phyloP scores from a whole-genome alignment of 495 filamentous ascomycete species.

The Penicillium egyptiacum region DNA sequence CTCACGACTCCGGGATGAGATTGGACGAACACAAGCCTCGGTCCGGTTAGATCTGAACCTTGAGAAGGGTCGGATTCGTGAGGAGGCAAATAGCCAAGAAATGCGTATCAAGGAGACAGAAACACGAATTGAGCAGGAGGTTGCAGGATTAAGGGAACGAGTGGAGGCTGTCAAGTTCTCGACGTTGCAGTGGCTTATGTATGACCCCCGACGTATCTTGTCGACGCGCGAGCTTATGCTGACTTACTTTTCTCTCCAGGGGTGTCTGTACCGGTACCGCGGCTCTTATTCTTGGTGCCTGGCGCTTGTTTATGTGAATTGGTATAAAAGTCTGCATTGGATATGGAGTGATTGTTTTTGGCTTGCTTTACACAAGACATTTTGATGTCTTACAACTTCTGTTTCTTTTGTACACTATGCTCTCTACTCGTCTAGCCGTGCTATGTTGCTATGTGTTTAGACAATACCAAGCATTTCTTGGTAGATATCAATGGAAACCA shows the following conservation, averaged over 20 bases:
- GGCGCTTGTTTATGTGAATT: slow-evolving; percentile 74
- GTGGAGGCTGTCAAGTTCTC: slow-evolving; percentile 97
- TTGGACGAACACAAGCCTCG: slow-evolving; percentile 86
- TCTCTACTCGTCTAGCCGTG: slow-evolving; percentile 15
- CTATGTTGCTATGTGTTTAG: background rate
- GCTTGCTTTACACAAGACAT: slow-evolving; percentile 14
- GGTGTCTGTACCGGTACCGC: slow-evolving; percentile 95
- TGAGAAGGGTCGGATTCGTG: slow-evolving; percentile 94
- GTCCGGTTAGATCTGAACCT: slow-evolving; percentile 92
- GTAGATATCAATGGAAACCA: background rate
- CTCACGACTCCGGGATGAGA: slow-evolving; percentile 85
- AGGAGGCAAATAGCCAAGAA: slow-evolving; percentile 96
- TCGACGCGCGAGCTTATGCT: slow-evolving; percentile 19
- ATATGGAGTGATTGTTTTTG: slow-evolving; percentile 24
- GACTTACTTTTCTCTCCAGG: slow-evolving; percentile 39
- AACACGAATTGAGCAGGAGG: slow-evolving; percentile 97
- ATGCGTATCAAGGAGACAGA: slow-evolving; percentile 99
- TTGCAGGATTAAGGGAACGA: slow-evolving; percentile 83
- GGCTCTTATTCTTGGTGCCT: slow-evolving; percentile 91
- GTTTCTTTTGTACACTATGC: slow-evolving; percentile 25
- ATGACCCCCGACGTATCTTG: slow-evolving; percentile 25
- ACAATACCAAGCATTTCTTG: slow-evolving; percentile 5
- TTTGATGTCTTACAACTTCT: slow-evolving; percentile 10
- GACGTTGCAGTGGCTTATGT: slow-evolving; percentile 96
- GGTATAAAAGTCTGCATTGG: slow-evolving; percentile 21